Evolutionary conservation across 257 asterid genomes (phyloP).

Genomic region (Echium plantagineum): DNA sequence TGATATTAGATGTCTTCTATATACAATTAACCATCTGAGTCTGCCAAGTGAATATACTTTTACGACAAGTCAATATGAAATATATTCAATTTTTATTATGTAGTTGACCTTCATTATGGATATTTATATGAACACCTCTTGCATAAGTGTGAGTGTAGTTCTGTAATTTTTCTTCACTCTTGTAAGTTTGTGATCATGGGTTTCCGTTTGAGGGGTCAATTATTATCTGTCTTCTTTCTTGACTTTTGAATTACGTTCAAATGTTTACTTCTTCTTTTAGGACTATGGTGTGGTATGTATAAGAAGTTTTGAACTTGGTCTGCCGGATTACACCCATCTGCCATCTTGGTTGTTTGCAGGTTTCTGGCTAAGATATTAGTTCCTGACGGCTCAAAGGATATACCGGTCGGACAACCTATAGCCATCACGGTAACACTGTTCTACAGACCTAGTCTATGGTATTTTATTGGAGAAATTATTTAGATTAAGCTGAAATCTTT

Average conservation of each 20-base stretch:
- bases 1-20: not conserved
- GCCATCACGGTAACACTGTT: conserved; percentile 67
- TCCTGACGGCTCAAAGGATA: conserved; percentile 96
- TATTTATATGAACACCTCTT: not conserved
- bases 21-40: too few relatives aligned
- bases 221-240: not conserved
- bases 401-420: conserved; percentile 93
- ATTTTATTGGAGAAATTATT: not conserved
- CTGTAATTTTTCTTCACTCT: not conserved
- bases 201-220: not conserved
- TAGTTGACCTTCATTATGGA: not conserved
- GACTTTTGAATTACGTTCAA: not conserved
- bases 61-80: not conserved
- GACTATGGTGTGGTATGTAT: not conserved
- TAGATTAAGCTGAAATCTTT: not conserved
- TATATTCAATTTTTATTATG: too few relatives aligned
- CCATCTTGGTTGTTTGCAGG: conserved; percentile 29
- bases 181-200: not conserved
- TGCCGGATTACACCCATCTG: not conserved
- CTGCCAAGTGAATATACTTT: not conserved
- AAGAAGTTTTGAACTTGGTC: not conserved
- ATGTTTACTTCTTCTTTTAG: not conserved
- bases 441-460: not conserved
- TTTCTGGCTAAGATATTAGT: conserved; percentile 85
- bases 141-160: not conserved